These are phyloP conservation scores for Colletotrichum echinochloae DNA, from an alignment of 2,329 filamentous ascomycete species.

Conservation along the genomic window DNA sequence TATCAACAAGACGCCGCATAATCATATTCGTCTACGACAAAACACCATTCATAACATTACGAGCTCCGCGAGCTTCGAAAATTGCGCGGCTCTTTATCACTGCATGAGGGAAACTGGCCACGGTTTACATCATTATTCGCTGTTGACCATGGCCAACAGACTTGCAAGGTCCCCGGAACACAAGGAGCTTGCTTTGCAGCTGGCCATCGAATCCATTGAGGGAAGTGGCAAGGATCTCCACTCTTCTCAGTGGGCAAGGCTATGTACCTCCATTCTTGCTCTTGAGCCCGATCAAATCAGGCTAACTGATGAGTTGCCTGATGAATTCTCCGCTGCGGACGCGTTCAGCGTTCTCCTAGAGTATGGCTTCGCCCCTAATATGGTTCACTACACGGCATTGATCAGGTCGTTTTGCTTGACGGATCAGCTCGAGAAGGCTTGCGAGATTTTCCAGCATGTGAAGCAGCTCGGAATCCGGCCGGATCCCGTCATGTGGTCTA, in stretches of 20 bases:
- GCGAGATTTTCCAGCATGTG: conserved; percentile 74
- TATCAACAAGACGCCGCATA: conserved; percentile 38
- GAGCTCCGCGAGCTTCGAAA: background rate
- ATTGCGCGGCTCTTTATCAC: conserved; percentile 49
- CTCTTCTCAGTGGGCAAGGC: conserved; percentile 59
- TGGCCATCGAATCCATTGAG: conserved; percentile 54
- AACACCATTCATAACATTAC: conserved; percentile 48
- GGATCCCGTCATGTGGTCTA: conserved; percentile 75
- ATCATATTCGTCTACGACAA: conserved; percentile 53
- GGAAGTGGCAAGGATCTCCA: conserved; percentile 59
- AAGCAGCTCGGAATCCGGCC: conserved; percentile 69
- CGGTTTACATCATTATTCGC: conserved; percentile 56
- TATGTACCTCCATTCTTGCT: conserved; percentile 70
- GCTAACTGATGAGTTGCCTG: too few relatives aligned
- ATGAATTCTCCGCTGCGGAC: conserved; percentile 58
- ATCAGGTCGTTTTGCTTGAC: conserved; percentile 78
- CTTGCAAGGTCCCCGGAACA: conserved; percentile 55
- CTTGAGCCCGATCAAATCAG: conserved; percentile 42
- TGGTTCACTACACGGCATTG: conserved; percentile 73
- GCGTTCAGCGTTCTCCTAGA: conserved; percentile 68
- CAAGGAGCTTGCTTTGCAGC: conserved; percentile 58
- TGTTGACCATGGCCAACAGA: conserved; percentile 60
- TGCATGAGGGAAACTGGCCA: conserved; percentile 48
- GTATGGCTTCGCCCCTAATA: conserved; percentile 72
- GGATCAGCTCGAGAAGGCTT: conserved; percentile 72